Evolutionary conservation across 371 early-diverging fungal species (phyloP), one percentile per base, ranked within the genome.

Genomic region (Dichotomocladium elegans): DNA sequence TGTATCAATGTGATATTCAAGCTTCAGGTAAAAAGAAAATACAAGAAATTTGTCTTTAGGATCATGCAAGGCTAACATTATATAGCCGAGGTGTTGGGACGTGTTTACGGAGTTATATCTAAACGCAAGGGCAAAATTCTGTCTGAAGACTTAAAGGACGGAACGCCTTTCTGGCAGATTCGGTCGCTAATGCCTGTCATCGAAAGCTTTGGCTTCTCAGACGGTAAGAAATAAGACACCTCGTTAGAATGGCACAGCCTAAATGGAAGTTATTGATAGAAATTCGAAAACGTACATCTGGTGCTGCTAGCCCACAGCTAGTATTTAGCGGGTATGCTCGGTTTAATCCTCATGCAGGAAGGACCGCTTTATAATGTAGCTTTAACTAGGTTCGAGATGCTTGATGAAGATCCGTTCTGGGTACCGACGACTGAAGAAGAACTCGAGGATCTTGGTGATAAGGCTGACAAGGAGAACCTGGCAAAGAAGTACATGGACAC

Each of bases 201-300:
- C 30, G 99, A 99, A 67, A 93, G 95, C 57, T 99, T 99, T 79
- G 99, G 99, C 8, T 98, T 99, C 66, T 87, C 98, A 19, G 98
- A 99, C 64, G 94, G 88, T 88, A 64, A 49, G 24, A n/a, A 42
- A 27, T 11, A 15, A 30, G 47, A 1, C 30, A 33, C 24, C 7
- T 33, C n/a, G 9, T n/a, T n/a, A 44, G 31, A 48, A 15, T 24
- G 31, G 17, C 12, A 11, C 3, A 14, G 2, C 19, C 2, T 19
- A 8, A n/a, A n/a, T n/a, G n/a, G n/a, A n/a, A n/a, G n/a, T n/a
- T n/a, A n/a, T 51, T 25, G 54, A 14, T 56, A 87, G 94, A 96
- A 60, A 88, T 98, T 33, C 87, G 98, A 11, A 95, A 91, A 61
- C 77, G 89, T 57, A 95, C 97, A 1, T 91, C 92, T 0, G 99